Base-by-base conservation (phyloP, 163 green algal genomes). In the Chlamydomonas reinhardtii region DNA sequence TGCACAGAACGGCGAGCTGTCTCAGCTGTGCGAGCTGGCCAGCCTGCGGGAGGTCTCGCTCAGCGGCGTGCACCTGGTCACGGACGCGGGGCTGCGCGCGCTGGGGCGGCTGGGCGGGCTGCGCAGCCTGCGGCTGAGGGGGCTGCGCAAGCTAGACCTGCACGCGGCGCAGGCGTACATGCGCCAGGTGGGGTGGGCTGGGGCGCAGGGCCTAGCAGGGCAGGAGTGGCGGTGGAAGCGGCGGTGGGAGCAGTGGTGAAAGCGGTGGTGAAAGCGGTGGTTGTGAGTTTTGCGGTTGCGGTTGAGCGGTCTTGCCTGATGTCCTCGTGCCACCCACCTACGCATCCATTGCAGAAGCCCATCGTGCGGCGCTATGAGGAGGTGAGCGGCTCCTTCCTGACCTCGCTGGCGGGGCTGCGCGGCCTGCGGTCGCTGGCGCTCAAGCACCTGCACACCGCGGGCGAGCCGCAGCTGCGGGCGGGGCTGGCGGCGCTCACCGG, bases 91-190 rank as follows among this genome's bases (percentile, higher is more conserved):
- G 68, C 66, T 85, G 79, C 52, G 68, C 29, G 16, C 48, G 54
- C 79, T 85, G 66, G 68, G 66, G 32, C 79, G 79, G 15, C 79
- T 85, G 79, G 22, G 39, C 8, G 16, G 32, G 2, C 69, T 85
- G 32, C 24, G 68, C 9, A 31, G n/a, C 4, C 32, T 85, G 32
- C 66, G 79, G 15, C 27, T 85, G 20, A 77, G 72, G 68, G 79
- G 79, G 2, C 52, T 85, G 25, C 79, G 79, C 54, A 85, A 85
- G 79, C 79, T 85, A 54, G 39, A 54, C 22, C 48, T 85, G 79
- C 79, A 85, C 34, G 79, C 79, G 68, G 79, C 79, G 25, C 79
- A 85, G 69, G 79, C 79, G 12, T 85, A 78, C 79, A 76, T 85
- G 48, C 24, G 79, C 17, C 79, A 68, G 61, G 24, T 56, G 48